A percentile compares a stretch with the other conserved stretches of the same genome.
Evolutionary conservation across 768 basidiomycete genomes (phyloP).

Genomic region (Lactarius psammicola): DNA sequence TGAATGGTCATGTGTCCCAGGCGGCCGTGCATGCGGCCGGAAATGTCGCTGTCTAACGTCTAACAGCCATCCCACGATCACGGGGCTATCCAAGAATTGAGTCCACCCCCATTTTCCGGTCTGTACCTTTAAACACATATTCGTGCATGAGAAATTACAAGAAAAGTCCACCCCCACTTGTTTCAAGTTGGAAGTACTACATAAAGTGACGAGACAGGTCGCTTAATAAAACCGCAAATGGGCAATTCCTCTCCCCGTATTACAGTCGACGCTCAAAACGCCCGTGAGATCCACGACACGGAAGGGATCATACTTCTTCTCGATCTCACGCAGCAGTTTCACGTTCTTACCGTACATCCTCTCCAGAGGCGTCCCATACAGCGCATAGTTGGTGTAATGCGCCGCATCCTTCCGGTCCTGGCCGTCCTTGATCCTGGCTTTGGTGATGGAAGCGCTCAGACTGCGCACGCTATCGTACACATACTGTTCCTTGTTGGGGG

Average conservation of each 20-base stretch:
- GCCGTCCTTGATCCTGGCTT: conserved; percentile 42
- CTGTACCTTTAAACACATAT: neutral
- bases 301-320: conserved; percentile 50
- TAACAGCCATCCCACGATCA: too few species aligned
- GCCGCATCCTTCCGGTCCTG: conserved; percentile 41
- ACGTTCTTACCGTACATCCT: conserved; percentile 53
- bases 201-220: neutral
- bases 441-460: conserved; percentile 41
- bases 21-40: too few species aligned
- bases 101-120: too few species aligned
- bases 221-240: neutral
- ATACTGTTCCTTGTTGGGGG: conserved; percentile 43
- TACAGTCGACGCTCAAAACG: conserved; percentile 30
- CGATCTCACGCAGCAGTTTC: conserved; percentile 40
- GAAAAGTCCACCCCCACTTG: neutral
- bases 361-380: conserved; percentile 48
- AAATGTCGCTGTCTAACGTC: too few species aligned
- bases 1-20: neutral
- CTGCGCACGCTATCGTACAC: conserved; percentile 42
- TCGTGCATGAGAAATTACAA: neutral
- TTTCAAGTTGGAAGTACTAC: too few species aligned
- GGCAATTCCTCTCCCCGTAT: neutral
- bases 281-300: conserved; percentile 65
- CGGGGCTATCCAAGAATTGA: too few species aligned
- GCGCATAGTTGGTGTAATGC: conserved; percentile 61